A percentile compares a stretch with the other conserved stretches of the same genome.
Evolutionary conservation across 1,284 basidiomycete genomes (phyloP).

Genomic region (Schizophyllum amplum): DNA sequence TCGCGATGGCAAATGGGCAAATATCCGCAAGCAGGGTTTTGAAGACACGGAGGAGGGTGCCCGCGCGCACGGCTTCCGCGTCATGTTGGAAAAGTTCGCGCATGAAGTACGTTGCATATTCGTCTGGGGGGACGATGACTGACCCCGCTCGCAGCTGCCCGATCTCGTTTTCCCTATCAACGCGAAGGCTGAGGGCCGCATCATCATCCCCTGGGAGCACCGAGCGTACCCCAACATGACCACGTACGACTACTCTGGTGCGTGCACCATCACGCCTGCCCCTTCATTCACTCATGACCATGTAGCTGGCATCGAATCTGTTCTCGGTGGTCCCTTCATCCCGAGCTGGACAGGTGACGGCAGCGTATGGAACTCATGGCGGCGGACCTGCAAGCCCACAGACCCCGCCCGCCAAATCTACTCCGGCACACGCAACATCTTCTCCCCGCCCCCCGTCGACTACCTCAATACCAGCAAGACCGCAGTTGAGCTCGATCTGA

Average conservation of each 20-base stretch:
- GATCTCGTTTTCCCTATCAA: conserved; percentile 92
- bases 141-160: conserved; percentile 49
- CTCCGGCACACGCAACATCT: conserved; percentile 34
- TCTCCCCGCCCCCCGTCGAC: neutral
- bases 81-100: conserved; percentile 69
- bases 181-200: conserved; percentile 84
- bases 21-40: conserved; percentile 46
- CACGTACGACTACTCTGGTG: conserved; percentile 24
- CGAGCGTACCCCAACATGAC: conserved; percentile 63
- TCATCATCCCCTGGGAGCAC: conserved; percentile 85
- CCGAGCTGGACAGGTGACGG: conserved; percentile 82
- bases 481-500: conserved; percentile 26
- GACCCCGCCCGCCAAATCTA: conserved; percentile 78
- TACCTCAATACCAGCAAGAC: neutral
- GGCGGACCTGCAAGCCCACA: conserved; percentile 82
- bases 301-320: neutral
- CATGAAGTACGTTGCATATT: conserved; percentile 14
- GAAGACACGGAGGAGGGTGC: conserved; percentile 66
- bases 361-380: conserved; percentile 87
- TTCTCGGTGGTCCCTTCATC: conserved; percentile 16
- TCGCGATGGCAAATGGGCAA: conserved; percentile 54
- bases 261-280: neutral
- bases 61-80: conserved; percentile 67
- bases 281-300: neutral
- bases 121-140: neutral